phyloP scores from a whole-genome alignment of 2,329 filamentous ascomycete species.

The Pseudopithomyces maydicus region DNA sequence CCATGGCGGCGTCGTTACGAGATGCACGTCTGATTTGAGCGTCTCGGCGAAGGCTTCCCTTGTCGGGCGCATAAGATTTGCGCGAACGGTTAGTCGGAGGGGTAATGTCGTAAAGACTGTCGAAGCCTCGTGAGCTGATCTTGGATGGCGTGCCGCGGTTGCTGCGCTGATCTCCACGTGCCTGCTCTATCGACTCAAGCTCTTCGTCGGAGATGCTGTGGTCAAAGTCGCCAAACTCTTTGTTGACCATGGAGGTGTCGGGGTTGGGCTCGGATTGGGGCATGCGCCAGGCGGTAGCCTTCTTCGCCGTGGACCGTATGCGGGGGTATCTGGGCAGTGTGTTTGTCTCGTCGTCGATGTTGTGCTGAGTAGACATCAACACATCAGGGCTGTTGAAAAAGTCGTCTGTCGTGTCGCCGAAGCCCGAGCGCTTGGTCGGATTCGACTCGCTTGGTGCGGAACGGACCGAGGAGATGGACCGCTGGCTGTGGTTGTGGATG shows the following conservation, averaged over 20 bases:
- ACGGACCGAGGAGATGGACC: constrained; percentile 35
- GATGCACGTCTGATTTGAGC: constrained; percentile 53
- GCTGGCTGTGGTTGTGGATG: constrained; percentile 41
- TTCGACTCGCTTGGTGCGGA: constrained; percentile 43
- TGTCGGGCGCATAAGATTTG: constrained; percentile 40
- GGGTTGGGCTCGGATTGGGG: constrained; percentile 40
- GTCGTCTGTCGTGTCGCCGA: constrained; percentile 26
- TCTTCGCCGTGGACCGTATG: constrained; percentile 46
- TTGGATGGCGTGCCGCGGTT: constrained; percentile 45
- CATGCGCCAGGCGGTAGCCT: constrained; percentile 44
- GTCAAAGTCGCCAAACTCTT: constrained; percentile 47
- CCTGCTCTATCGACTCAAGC: constrained; percentile 62
- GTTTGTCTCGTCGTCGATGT: constrained; percentile 43
- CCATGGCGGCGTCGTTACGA: constrained; percentile 42
- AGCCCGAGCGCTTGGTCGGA: constrained; percentile 39
- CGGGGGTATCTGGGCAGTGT: constrained; percentile 37
- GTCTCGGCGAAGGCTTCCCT: constrained; percentile 49
- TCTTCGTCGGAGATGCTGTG: constrained; percentile 51
- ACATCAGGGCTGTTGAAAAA: constrained; percentile 44
- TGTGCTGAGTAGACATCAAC: constrained; percentile 46
- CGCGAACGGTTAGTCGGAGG: constrained; percentile 46
- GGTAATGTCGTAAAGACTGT: constrained; percentile 55
- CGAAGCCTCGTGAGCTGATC: constrained; percentile 57
- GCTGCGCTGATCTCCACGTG: constrained; percentile 54
- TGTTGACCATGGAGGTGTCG: constrained; percentile 47